Conservation (phyloP, 2,329 filamentous ascomycete genomes). For the Penicillium expansum region DNA sequence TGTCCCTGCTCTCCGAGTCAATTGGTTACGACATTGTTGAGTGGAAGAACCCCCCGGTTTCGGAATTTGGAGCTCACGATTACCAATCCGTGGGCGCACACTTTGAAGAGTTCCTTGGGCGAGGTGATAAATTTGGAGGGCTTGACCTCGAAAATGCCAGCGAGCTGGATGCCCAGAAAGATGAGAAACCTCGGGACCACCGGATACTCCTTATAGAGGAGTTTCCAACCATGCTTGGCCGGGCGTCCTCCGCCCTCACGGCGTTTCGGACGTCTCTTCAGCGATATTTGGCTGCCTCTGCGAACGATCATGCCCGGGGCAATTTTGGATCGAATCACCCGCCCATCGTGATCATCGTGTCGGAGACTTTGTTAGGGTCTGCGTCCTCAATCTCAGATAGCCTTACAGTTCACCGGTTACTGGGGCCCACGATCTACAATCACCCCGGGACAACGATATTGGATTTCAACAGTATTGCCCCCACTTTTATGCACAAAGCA, state of each 20-base stretch:
- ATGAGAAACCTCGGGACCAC: slow-evolving; percentile 29
- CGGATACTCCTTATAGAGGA: slow-evolving; percentile 74
- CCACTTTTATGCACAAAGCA: slow-evolving; percentile 80
- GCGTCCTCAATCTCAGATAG: slow-evolving; percentile 83
- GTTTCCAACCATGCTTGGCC: slow-evolving; percentile 72
- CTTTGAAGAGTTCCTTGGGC: slow-evolving; percentile 87
- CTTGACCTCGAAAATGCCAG: slow-evolving; percentile 51
- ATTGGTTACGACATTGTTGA: slow-evolving; percentile 76
- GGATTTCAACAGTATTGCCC: slow-evolving; percentile 90
- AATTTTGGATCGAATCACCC: slow-evolving; percentile 48
- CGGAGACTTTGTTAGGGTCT: slow-evolving; percentile 83
- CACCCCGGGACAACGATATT: slow-evolving; percentile 77
- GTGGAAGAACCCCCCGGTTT: slow-evolving; percentile 79
- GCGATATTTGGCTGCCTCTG: slow-evolving; percentile 66
- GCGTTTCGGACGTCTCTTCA: slow-evolving; percentile 74
- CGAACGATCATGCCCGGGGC: slow-evolving; percentile 52
- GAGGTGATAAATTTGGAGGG: slow-evolving; percentile 75
- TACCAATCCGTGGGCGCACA: slow-evolving; percentile 71
- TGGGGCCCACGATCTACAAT: slow-evolving; percentile 80
- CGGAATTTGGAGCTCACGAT: slow-evolving; percentile 58
- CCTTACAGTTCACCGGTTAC: slow-evolving; percentile 84
- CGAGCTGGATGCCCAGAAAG: slow-evolving; percentile 1
- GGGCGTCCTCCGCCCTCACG: slow-evolving; percentile 61
- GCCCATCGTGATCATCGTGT: slow-evolving; percentile 85
- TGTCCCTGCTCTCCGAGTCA: slow-evolving; percentile 73